Conservation (phyloP, 75 land plant genomes). For the Chamaecyparis obtusa region DNA sequence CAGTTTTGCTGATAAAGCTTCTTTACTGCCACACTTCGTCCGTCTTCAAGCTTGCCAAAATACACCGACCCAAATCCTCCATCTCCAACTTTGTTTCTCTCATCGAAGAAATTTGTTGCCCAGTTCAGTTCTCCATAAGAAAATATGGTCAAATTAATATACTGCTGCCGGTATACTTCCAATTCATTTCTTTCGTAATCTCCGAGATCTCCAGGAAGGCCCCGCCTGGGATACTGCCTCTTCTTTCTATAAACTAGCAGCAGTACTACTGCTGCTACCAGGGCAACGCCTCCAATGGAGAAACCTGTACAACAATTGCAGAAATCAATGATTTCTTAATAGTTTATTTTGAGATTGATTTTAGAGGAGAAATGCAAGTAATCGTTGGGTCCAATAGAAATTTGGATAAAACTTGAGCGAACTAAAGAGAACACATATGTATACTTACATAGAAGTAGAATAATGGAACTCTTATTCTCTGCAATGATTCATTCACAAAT, state of each 20-base stretch:
- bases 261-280: no score
- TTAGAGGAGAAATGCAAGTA: no score
- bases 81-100: slow-evolving; percentile 25
- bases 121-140: slow-evolving; percentile 8
- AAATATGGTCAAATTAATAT: neutral
- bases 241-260: neutral
- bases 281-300: no score
- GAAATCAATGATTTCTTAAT: no score
- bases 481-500: no score
- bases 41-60: slow-evolving; percentile 9
- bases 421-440: no score
- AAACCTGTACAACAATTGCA: no score
- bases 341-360: no score
- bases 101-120: slow-evolving; percentile 27
- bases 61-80: slow-evolving; percentile 21
- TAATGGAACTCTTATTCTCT: no score
- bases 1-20: neutral
- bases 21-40: slow-evolving; percentile 22
- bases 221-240: neutral
- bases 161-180: neutral
- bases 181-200: neutral
- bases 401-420: no score
- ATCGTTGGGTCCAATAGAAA: no score
- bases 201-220: neutral
- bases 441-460: neutral